Conservation (phyloP, 2,329 filamentous ascomycete species). For the Waltergamsia citrina region DNA sequence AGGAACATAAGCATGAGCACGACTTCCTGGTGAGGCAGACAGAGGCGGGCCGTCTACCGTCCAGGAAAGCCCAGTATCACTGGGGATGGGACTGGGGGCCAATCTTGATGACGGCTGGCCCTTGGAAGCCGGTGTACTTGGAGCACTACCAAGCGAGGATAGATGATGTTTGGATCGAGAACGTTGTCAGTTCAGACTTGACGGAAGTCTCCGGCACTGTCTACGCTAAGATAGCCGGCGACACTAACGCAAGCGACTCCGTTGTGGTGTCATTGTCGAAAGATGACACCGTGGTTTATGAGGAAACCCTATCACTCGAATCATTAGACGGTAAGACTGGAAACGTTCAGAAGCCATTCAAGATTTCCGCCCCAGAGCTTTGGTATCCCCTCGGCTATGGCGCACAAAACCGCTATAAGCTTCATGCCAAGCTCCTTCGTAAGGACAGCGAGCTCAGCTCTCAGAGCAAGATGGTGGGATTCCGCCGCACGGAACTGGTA, state of each 20-base stretch:
- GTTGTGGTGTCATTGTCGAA: constrained; percentile 16
- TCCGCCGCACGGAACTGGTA: constrained; percentile 49
- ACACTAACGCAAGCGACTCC: constrained; percentile 12
- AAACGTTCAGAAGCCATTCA: constrained; percentile 4
- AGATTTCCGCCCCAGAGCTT: constrained; percentile 38
- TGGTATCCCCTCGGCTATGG: constrained; percentile 69
- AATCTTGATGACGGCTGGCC: constrained; percentile 49
- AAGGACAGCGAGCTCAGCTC: constrained; percentile 35
- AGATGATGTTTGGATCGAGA: constrained; percentile 42
- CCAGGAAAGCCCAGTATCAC: constrained; percentile 60
- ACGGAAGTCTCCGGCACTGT: constrained; percentile 9
- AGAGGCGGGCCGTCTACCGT: constrained; percentile 19
- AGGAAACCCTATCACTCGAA: constrained; percentile 28
- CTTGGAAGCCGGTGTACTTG: constrained; percentile 57
- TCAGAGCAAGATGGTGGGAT: constrained; percentile 49
- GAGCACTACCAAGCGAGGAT: constrained; percentile 53
- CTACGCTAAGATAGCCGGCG: constrained; percentile 8
- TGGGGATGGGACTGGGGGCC: constrained; percentile 69
- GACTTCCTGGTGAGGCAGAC: constrained; percentile 11
- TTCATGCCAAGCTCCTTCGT: constrained; percentile 45
- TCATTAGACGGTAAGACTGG: constrained; percentile 47
- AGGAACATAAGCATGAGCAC: constrained; percentile 42
- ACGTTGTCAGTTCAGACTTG: constrained; percentile 23
- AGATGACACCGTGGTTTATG: constrained; percentile 8
- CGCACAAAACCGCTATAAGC: constrained; percentile 55